These are phyloP conservation scores for Hypericum androsaemum DNA, from an alignment of 345 rosid genomes.

Conservation along the genomic window DNA sequence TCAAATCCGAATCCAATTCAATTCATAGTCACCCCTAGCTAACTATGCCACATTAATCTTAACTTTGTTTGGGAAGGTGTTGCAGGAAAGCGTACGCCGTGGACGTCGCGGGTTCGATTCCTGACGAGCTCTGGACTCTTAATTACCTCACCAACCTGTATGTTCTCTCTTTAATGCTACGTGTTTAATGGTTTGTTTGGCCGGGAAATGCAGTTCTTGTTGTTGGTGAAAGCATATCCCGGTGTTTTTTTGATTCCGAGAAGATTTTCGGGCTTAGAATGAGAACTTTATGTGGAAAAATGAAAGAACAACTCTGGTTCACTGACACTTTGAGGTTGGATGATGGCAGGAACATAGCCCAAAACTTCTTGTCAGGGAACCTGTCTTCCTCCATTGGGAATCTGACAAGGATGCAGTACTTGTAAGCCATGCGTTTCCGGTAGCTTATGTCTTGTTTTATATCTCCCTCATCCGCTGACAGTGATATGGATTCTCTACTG, in stretches of 20 bases:
- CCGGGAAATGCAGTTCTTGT: too few relatives aligned
- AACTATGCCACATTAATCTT: too few relatives aligned
- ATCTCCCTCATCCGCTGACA: background rate
- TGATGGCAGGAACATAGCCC: conserved; percentile 30
- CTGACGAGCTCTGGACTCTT: conserved; percentile 45
- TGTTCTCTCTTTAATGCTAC: conserved; percentile 1
- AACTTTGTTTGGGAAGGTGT: too few relatives aligned
- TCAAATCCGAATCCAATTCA: too few relatives aligned
- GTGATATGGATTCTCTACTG: background rate
- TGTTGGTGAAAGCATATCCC: background rate
- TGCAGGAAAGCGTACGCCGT: conserved; percentile 31
- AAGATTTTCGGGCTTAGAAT: background rate
- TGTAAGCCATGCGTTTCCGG: conserved; percentile 24
- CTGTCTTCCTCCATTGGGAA: conserved; percentile 40
- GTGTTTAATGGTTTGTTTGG: too few relatives aligned
- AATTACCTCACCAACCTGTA: conserved; percentile 38
- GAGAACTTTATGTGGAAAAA: too few relatives aligned
- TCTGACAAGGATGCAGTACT: conserved; percentile 43
- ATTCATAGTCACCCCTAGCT: too few relatives aligned
- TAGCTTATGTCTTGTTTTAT: background rate
- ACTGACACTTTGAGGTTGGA: conserved; percentile 2
- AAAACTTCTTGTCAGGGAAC: conserved; percentile 40
- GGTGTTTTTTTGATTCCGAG: background rate
- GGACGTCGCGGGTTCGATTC: conserved; percentile 29
- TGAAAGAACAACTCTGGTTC: too few relatives aligned